A percentile compares a stretch with the other conserved stretches of the same genome.
Evolutionary conservation across 495 filamentous ascomycete genomes (phyloP).

Genomic region (Xylaria cubensis): DNA sequence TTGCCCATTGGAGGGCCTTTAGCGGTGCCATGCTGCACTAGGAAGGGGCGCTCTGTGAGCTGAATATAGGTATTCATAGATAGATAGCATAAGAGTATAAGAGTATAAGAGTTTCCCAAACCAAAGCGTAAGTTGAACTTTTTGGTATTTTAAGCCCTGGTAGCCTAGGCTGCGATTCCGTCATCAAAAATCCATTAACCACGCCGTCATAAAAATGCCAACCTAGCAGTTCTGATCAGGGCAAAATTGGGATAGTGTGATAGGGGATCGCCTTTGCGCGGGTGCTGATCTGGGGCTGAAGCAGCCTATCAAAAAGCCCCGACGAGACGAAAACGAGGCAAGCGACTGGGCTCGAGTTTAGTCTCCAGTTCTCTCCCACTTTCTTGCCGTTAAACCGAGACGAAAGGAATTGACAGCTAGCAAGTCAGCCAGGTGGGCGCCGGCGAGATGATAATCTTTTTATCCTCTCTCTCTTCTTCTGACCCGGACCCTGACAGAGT

Average conservation of each 20-base stretch:
- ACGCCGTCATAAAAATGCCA: background rate
- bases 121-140: background rate
- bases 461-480: constrained; percentile 5
- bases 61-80: background rate
- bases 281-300: background rate
- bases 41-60: constrained; percentile 29
- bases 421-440: constrained; percentile 20
- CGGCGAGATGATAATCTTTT: constrained; percentile 5
- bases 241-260: constrained; percentile 3
- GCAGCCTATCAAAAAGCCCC: constrained; percentile 11
- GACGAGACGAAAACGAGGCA: constrained; percentile 1
- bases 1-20: constrained; percentile 28
- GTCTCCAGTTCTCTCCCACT: background rate
- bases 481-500: background rate
- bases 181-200: constrained; percentile 6
- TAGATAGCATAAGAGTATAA: background rate
- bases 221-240: constrained; percentile 2
- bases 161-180: background rate
- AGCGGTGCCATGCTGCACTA: constrained; percentile 33
- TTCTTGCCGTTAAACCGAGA: constrained; percentile 15
- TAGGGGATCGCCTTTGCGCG: background rate
- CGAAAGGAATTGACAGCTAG: background rate
- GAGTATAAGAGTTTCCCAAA: background rate
- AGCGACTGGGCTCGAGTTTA: background rate
- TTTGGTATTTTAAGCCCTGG: background rate